A percentile compares a stretch with the other conserved stretches of the same genome.
Conservation (phyloP, 352 stramenopile genomes). For the Thalassiosira allenii region DNA sequence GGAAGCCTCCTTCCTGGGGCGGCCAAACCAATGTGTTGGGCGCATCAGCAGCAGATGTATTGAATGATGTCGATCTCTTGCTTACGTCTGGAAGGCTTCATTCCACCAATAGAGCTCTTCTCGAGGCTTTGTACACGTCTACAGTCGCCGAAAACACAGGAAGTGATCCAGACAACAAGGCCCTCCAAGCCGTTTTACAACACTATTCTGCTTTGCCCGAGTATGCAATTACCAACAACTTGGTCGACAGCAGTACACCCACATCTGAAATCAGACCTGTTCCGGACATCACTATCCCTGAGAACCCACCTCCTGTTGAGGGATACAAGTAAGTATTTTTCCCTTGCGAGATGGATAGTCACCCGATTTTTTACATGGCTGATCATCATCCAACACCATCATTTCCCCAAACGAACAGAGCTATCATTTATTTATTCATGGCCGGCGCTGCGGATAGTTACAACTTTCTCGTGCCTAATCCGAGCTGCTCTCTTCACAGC, state of each 20-base stretch:
- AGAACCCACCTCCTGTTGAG: constrained; percentile 35
- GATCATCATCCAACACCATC: too few species aligned
- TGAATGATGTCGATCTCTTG: constrained; percentile 72
- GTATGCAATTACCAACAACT: constrained; percentile 68
- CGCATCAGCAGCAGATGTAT: constrained; percentile 26
- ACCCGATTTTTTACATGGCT: too few species aligned
- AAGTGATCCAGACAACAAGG: constrained; percentile 42
- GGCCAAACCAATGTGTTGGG: constrained; percentile 50
- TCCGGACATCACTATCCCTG: constrained; percentile 31
- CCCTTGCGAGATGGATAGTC: too few species aligned
- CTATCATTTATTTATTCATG: constrained; percentile 80
- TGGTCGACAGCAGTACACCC: constrained; percentile 33
- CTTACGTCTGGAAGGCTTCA: constrained; percentile 66
- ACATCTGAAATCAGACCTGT: constrained; percentile 17
- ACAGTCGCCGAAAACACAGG: too few species aligned
- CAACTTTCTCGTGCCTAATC: constrained; percentile 49
- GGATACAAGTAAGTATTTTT: too few species aligned
- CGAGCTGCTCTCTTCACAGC: constrained; percentile 36
- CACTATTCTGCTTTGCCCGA: constrained; percentile 60
- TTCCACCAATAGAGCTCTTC: constrained; percentile 38
- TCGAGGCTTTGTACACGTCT: constrained; percentile 43
- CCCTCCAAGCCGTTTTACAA: constrained; percentile 40
- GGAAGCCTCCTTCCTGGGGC: constrained; percentile 53
- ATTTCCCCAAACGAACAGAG: too few species aligned
- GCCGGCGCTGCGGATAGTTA: constrained; percentile 67